Evolutionary conservation across 306 rosid species (phyloP).

Genomic region (Lathyrus tuberosus): DNA sequence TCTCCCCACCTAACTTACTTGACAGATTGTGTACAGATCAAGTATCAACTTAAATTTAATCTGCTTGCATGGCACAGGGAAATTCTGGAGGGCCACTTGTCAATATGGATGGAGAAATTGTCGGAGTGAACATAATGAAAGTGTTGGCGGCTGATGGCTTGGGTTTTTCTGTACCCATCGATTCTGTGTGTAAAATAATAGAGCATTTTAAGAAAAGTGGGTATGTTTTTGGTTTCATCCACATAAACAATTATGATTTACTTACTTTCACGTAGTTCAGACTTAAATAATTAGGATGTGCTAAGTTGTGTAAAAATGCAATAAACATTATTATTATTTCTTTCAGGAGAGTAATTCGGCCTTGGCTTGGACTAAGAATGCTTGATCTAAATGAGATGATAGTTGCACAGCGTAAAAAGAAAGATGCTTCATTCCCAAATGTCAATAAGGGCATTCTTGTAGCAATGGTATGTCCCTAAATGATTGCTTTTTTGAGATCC

Average conservation of each 20-base stretch:
- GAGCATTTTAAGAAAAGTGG: conserved; percentile 83
- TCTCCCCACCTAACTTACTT: conserved; percentile 25
- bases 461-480: conserved; percentile 58
- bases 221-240: conserved; percentile 44
- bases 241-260: conserved; percentile 16
- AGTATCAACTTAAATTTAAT: conserved; percentile 16
- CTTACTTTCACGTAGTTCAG: conserved; percentile 5
- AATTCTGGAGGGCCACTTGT: conserved; percentile 96
- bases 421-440: conserved; percentile 69
- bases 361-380: conserved; percentile 96
- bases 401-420: conserved; percentile 67
- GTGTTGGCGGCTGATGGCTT: conserved; percentile 76
- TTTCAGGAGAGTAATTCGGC: conserved; percentile 85
- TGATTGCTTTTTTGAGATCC: neutral
- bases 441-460: conserved; percentile 80
- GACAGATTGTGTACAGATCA: neutral
- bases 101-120: conserved; percentile 87
- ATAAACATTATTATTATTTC: conserved; percentile 27
- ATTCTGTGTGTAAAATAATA: conserved; percentile 68
- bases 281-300: conserved; percentile 8
- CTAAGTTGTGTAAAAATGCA: conserved; percentile 22
- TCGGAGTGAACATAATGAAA: conserved; percentile 87
- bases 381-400: conserved; percentile 81
- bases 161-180: conserved; percentile 87
- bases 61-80: conserved; percentile 56